Evolutionary conservation across 352 stramenopile species (phyloP), one percentile per base, ranked within the genome.

Genomic region (Globisporangium sylvaticum): DNA sequence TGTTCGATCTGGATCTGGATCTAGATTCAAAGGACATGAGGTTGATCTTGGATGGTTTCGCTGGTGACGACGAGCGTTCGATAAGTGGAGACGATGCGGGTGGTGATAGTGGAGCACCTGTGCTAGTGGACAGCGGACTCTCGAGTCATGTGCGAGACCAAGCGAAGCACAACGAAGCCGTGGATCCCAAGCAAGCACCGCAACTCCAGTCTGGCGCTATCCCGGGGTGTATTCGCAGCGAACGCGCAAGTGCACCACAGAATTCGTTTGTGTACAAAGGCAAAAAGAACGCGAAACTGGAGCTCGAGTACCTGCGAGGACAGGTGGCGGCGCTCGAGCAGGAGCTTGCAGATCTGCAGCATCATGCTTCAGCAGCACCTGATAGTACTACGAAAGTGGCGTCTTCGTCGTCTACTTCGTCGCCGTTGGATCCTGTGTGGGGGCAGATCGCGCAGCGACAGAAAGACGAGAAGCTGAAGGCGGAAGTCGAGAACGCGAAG

Each of bases 311-410:
- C 37, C 44, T 64, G 8, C 22, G 58, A 24, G 20, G 15, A 15
- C 37, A 64, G 25, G 34, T 64, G n/a, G 8, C 24, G n/a, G 58
- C 6, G 24, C 44, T 64, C 37, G 34, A 64, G 44, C 2, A 50
- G 27, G 15, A 53, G 37, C 25, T 64, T 6, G n/a, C 2, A 1
- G 24, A 24, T 22, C 58, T 64, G 31, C 24, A 64, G 37, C 22
- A 56, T 34, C 9, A 24, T 15, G 4, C 48, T 5, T 2, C 29
- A 32, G 29, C 2, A 27, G 22, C 22, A 2, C n/a, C n/a, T 32
- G 58, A 55, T 3, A 29, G 3, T 55, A 29, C n/a, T 56, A 8
- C n/a, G 1, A 31, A 8, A 15, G 55, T 25, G 12, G 27, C 10
- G 3, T 39, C 34, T 22, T 37, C 58, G 1, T 9, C 12, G 24